Evolutionary conservation across 345 rosid genomes (phyloP).

Genomic region (Pistacia atlantica): DNA sequence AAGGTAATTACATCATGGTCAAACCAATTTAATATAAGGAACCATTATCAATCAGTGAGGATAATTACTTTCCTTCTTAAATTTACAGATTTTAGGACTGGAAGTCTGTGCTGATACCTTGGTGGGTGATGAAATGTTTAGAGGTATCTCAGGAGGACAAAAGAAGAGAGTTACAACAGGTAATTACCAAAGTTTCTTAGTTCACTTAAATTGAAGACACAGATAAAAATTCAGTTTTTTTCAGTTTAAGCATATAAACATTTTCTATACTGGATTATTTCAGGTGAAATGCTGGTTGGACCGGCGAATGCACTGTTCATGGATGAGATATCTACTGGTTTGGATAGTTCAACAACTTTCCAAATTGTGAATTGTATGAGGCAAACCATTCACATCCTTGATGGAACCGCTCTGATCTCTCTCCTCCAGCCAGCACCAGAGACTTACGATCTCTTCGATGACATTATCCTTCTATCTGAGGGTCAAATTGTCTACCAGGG

Average conservation of each 20-base stretch:
- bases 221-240: neutral
- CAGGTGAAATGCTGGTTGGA: conserved; percentile 82
- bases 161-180: conserved; percentile 75
- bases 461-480: conserved; percentile 67
- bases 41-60: neutral
- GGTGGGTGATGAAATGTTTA: conserved; percentile 61
- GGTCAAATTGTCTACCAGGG: conserved; percentile 75
- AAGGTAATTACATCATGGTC: conserved; percentile 39
- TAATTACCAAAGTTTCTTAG: conserved; percentile 12
- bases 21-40: neutral
- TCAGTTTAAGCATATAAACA: neutral
- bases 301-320: conserved; percentile 63
- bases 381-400: conserved; percentile 53
- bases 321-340: conserved; percentile 84
- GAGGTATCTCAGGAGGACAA: conserved; percentile 79
- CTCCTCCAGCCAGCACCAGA: conserved; percentile 91
- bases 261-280: conserved; percentile 4
- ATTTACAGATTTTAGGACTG: conserved; percentile 38
- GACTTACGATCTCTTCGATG: conserved; percentile 75
- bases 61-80: neutral
- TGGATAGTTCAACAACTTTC: conserved; percentile 79
- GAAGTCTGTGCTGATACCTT: conserved; percentile 67
- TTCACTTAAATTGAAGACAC: neutral
- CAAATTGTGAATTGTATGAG: conserved; percentile 62
- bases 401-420: conserved; percentile 66